Conservation (phyloP, 345 rosid genomes). For the Rhodamnia argentea region DNA sequence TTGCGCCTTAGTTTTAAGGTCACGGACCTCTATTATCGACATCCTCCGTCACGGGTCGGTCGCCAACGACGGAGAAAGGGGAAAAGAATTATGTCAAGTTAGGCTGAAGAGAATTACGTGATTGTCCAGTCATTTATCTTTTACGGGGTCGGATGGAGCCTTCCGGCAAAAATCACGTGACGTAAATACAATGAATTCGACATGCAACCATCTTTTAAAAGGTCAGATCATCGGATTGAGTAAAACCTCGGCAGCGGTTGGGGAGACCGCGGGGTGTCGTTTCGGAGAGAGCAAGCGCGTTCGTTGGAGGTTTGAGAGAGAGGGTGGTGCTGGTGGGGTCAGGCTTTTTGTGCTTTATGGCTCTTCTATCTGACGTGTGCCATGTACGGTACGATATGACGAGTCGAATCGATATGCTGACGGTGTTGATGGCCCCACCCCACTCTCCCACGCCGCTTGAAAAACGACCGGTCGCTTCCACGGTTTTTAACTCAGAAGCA, state of each 20-base stretch:
- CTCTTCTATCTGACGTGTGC: neutral
- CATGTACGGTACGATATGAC: neutral
- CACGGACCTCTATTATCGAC: neutral
- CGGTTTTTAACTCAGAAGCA: neutral
- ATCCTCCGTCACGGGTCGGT: neutral
- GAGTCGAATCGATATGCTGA: neutral
- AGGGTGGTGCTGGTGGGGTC: neutral
- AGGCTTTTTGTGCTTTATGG: neutral
- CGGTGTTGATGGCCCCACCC: neutral
- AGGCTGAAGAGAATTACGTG: neutral
- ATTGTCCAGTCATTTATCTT: too few relatives aligned
- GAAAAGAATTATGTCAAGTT: fast-evolving
- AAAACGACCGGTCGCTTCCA: neutral
- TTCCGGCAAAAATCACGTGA: fast-evolving
- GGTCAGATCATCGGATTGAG: too few relatives aligned
- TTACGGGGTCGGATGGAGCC: fast-evolving
- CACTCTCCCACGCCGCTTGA: neutral
- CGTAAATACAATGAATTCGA: neutral
- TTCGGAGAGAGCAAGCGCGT: neutral
- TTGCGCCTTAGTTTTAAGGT: neutral
- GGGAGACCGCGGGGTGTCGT: neutral
- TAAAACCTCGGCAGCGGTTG: too few relatives aligned
- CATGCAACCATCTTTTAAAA: too few relatives aligned
- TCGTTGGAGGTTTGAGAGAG: neutral
- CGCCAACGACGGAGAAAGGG: neutral